A percentile compares a stretch with the other conserved stretches of the same genome.
Conservation (phyloP, 176 grass and related monocot species). For the Otatea glauca region DNA sequence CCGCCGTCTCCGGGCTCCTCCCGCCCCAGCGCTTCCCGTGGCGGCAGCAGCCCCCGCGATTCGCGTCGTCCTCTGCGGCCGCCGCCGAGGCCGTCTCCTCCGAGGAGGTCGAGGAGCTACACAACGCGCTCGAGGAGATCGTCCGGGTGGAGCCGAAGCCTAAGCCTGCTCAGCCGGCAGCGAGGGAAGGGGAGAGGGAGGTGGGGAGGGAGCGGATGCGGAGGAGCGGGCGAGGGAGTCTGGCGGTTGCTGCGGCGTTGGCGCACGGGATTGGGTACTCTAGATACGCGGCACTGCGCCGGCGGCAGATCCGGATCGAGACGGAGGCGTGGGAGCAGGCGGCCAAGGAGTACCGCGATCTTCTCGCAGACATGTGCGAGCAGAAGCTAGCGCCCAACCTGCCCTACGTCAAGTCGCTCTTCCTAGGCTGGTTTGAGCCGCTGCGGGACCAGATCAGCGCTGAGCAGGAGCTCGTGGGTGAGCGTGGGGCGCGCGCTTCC, state of each 20-base stretch:
- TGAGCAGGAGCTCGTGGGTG: slow-evolving; percentile 63
- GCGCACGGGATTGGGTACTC: slow-evolving; percentile 48
- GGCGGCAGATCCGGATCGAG: slow-evolving; percentile 77
- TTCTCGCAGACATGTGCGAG: slow-evolving; percentile 87
- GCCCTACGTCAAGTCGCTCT: slow-evolving; percentile 90
- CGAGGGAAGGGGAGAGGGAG: background rate
- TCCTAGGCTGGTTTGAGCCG: slow-evolving; percentile 93
- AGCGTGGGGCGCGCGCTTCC: slow-evolving; percentile 3
- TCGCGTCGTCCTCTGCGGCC: slow-evolving; percentile 52
- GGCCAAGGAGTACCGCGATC: slow-evolving; percentile 81
- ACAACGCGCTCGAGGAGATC: slow-evolving; percentile 37
- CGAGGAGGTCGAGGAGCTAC: slow-evolving; percentile 48
- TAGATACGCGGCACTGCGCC: slow-evolving; percentile 59
- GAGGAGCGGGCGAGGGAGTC: slow-evolving; percentile 6
- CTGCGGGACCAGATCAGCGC: slow-evolving; percentile 65
- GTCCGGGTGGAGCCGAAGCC: slow-evolving; percentile 7
- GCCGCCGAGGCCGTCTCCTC: slow-evolving; percentile 53
- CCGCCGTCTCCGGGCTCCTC: background rate
- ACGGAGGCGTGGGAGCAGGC: slow-evolving; percentile 98
- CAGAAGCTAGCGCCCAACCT: slow-evolving; percentile 89
- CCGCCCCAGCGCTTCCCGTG: slow-evolving; percentile 27
- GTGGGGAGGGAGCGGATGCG: slow-evolving; percentile 5
- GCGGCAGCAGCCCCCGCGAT: slow-evolving; percentile 34
- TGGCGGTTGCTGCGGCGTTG: background rate
- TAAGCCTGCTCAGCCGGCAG: background rate